A percentile compares a stretch with the other conserved stretches of the same genome.
These are phyloP conservation scores for Saussurea involucrata DNA, from an alignment of 129 eudicot species.

Conservation along the genomic window DNA sequence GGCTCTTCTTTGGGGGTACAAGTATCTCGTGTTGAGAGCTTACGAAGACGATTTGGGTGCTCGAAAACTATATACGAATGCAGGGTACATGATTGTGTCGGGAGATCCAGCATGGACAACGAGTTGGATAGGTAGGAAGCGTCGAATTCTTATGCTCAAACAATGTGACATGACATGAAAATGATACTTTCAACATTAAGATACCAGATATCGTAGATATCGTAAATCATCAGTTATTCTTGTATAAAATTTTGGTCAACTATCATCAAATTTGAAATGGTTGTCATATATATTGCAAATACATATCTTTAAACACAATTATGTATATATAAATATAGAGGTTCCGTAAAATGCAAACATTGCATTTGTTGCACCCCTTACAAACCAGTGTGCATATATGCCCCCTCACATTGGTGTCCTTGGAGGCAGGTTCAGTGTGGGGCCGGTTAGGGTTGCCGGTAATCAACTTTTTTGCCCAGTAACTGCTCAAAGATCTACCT, in stretches of 20 bases:
- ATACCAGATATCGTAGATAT: neutral
- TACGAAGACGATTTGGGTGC: conserved; percentile 88
- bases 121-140: conserved; percentile 70
- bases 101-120: conserved; percentile 68
- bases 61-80: conserved; percentile 51
- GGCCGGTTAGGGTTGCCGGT: no score
- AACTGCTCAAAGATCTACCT: no score
- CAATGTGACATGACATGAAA: conserved; percentile 16
- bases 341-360: no score
- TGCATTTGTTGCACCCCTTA: no score
- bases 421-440: no score
- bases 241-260: neutral
- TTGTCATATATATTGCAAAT: neutral
- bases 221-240: conserved; percentile 4
- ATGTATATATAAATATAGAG: no score
- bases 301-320: neutral
- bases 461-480: no score
- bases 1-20: conserved; percentile 57
- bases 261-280: neutral
- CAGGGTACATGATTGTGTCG: conserved; percentile 59
- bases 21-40: conserved; percentile 76
- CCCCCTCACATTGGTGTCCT: no score
- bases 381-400: no score
- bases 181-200: neutral
- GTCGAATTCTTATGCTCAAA: conserved; percentile 81